Base-by-base conservation (phyloP, 2,329 filamentous ascomycete genomes). In the Ophiostoma sp. region DNA sequence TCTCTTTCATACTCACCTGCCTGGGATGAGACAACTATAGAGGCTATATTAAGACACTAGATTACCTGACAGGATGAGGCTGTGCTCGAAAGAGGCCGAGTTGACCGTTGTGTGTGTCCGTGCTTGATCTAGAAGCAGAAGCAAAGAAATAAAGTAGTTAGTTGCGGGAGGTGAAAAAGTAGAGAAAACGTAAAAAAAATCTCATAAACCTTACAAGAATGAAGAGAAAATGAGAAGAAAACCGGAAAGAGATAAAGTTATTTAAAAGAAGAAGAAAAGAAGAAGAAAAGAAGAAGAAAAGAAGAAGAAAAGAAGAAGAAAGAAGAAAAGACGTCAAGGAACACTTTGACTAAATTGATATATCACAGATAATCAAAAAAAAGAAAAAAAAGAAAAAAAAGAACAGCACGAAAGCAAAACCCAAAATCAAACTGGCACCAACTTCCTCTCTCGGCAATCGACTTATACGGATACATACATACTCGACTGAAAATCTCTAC, bases 401-500 rank as follows among this genome's bases (percentile, higher is more conserved):
- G n/a, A 7, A 14, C 12, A 4, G 4, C 12, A 38, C 5, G 5
- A 18, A 49, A 12, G 16, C 2, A 14, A 38, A 14, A 60, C 3
- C 36, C 14, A 16, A 60, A 5, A 14, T 38, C 5, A 16, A 7
- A n/a, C 3, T 58, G 9, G 2, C 27, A 60, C 40, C 6, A 63
- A 41, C 60, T 63, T 63, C 60, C 60, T 40, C 60, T 63, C 60
- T 63, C 60, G 60, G 60, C 40, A 63, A 63, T 63, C 16, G 27
- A 63, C 60, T 63, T 63, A 63, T 63, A 60, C 55, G 55, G 55
- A 38, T 60, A 60, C 27, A 60, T 63, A 63, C 38, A 63, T 60
- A 60, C 9, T 60, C 7, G 36, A 62, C 58, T 1, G 27, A 27
- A 36, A 18, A 58, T 8, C 45, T 16, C n/a, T 12, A 5, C 45